A percentile compares a stretch with the other conserved stretches of the same genome.
These are phyloP conservation scores for Withania somnifera DNA, from an alignment of 305 asterid species.

Conservation along the genomic window DNA sequence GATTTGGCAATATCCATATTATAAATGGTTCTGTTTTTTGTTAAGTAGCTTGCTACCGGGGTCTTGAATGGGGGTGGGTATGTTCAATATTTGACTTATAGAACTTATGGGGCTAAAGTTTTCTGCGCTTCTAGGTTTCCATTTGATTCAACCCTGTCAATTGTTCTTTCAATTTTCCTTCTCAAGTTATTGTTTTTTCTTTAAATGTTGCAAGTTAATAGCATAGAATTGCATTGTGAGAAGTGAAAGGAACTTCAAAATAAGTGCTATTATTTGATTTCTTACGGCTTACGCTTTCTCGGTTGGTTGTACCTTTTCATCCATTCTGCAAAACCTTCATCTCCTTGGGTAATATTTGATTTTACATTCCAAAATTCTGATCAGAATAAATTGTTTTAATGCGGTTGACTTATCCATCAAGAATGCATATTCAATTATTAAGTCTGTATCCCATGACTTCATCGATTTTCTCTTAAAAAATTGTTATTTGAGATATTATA, in stretches of 20 bases:
- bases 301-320: not conserved
- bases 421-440: not conserved
- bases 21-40: not conserved
- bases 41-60: not conserved
- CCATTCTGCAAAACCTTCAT: not conserved
- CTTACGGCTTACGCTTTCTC: not conserved
- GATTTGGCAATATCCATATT: not conserved
- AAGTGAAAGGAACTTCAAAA: not conserved
- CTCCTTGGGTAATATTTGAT: not conserved
- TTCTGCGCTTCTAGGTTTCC: not conserved
- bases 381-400: not conserved
- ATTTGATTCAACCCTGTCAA: not conserved
- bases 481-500: not conserved
- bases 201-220: not conserved
- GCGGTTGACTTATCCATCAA: not conserved
- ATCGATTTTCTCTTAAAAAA: not conserved
- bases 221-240: not conserved
- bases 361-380: not conserved
- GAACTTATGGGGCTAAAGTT: not conserved
- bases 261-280: not conserved
- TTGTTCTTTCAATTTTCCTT: not conserved
- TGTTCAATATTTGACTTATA: not conserved
- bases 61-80: not conserved
- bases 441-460: not conserved
- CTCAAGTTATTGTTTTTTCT: not conserved